Conservation (phyloP, 1,284 basidiomycete genomes). For the Macrocystidia cucumis region DNA sequence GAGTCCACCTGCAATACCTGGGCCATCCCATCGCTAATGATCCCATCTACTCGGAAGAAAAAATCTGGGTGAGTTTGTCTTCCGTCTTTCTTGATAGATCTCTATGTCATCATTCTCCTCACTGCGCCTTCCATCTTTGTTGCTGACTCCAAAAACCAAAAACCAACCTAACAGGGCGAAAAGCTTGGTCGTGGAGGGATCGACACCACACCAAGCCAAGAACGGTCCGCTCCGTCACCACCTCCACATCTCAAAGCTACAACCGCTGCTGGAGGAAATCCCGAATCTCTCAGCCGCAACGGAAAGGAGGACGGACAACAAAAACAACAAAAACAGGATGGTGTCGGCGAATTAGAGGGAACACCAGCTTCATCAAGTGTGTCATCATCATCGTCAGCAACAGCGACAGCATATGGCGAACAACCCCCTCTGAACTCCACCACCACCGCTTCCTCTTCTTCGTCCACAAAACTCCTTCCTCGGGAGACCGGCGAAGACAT, state of each 20-base stretch:
- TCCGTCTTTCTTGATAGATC: slow-evolving; percentile 4
- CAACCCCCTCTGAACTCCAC: slow-evolving; percentile 8
- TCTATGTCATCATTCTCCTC: no score
- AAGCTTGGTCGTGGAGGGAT: slow-evolving; percentile 79
- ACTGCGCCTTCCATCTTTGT: no score
- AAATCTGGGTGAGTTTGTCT: slow-evolving; percentile 64
- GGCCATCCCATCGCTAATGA: slow-evolving; percentile 94
- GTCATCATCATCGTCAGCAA: no score
- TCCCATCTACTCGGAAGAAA: slow-evolving; percentile 73
- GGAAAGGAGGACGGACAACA: no score
- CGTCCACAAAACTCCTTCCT: slow-evolving; percentile 61
- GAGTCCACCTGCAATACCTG: slow-evolving; percentile 94
- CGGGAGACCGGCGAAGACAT: slow-evolving; percentile 82
- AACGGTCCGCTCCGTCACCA: slow-evolving; percentile 55
- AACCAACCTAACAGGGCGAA: slow-evolving; percentile 46
- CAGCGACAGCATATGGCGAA: slow-evolving; percentile 11
- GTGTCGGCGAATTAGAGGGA: no score
- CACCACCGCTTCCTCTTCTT: no score
- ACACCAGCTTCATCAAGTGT: no score
- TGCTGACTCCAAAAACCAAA: no score
- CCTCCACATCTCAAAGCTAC: slow-evolving; percentile 45
- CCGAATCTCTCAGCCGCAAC: slow-evolving; percentile 27
- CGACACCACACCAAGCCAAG: slow-evolving; percentile 57
- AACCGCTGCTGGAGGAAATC: slow-evolving; percentile 23
- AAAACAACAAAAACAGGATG: no score